A percentile compares a stretch with the other conserved stretches of the same genome.
Conservation (phyloP, 495 filamentous ascomycete genomes). For the Trichoderma parareesei region DNA sequence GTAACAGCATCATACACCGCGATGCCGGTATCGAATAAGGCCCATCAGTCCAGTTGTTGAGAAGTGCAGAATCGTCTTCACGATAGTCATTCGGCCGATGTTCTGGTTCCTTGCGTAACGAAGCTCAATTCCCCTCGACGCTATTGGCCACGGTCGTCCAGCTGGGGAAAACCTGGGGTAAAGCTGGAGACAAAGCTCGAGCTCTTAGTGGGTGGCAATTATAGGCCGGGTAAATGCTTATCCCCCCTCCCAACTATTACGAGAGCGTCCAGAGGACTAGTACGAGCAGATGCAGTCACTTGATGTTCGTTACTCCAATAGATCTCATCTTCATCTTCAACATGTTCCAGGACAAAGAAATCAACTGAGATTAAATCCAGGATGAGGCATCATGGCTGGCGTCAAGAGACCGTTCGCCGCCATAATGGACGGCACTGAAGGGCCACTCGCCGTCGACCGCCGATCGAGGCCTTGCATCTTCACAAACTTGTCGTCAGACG, state of each 20-base stretch:
- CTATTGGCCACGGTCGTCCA: not conserved
- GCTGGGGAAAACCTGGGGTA: constrained; percentile 6
- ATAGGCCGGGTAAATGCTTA: constrained; percentile 17
- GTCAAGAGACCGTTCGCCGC: constrained; percentile 14
- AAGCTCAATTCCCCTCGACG: not conserved
- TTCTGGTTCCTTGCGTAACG: not conserved
- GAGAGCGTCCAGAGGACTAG: not conserved
- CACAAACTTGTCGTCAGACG: not conserved
- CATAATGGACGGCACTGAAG: not conserved
- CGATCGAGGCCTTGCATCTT: not conserved
- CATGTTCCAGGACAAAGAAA: not conserved
- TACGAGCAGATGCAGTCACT: no score
- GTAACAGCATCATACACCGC: not conserved
- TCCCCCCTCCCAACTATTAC: constrained; percentile 10
- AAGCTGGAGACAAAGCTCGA: not conserved
- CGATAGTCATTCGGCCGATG: not conserved
- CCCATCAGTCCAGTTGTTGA: not conserved
- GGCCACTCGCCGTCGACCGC: not conserved
- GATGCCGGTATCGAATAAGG: not conserved
- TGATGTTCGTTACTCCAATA: no score
- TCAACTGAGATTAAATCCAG: not conserved
- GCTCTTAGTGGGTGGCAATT: not conserved
- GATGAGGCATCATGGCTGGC: constrained; percentile 12
- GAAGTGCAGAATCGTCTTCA: not conserved
- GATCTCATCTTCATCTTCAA: no score